Conservation (phyloP, 441 rosid species). For the Sinapis alba region DNA sequence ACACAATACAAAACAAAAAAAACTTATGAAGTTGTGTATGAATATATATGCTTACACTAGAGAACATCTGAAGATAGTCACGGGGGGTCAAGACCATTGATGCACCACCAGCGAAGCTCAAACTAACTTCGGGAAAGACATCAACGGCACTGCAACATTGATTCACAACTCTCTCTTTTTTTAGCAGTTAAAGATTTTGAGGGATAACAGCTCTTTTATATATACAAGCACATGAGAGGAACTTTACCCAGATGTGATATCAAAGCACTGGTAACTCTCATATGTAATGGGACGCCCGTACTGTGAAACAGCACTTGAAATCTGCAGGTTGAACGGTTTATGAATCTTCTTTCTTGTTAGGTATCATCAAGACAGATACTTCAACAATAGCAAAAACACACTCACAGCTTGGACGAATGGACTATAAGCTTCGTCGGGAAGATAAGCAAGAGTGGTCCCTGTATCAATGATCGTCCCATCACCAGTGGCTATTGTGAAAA, state of each 20-base stretch:
- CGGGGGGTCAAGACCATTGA: conserved; percentile 69
- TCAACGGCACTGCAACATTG: conserved; percentile 53
- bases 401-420: conserved; percentile 70
- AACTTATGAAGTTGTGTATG: conserved; percentile 7
- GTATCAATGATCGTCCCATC: conserved; percentile 87
- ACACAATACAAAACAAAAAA: conserved; percentile 7
- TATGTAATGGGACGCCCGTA: conserved; percentile 51
- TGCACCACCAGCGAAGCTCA: conserved; percentile 85
- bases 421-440: conserved; percentile 67
- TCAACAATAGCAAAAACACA: background rate
- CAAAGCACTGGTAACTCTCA: conserved; percentile 71
- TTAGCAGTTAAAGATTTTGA: conserved; percentile 8
- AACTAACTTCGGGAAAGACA: conserved; percentile 79
- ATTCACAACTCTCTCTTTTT: background rate
- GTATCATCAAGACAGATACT: background rate
- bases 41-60: conserved; percentile 61
- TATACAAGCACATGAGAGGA: conserved; percentile 34
- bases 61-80: conserved; percentile 76
- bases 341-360: background rate
- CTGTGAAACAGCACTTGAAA: conserved; percentile 56
- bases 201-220: conserved; percentile 3
- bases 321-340: conserved; percentile 54
- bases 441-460: conserved; percentile 92
- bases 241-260: conserved; percentile 65
- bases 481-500: conserved; percentile 65